Evolutionary conservation across 768 basidiomycete genomes (phyloP), one percentile per base, ranked within the genome.

Genomic region (Boletus sp.): DNA sequence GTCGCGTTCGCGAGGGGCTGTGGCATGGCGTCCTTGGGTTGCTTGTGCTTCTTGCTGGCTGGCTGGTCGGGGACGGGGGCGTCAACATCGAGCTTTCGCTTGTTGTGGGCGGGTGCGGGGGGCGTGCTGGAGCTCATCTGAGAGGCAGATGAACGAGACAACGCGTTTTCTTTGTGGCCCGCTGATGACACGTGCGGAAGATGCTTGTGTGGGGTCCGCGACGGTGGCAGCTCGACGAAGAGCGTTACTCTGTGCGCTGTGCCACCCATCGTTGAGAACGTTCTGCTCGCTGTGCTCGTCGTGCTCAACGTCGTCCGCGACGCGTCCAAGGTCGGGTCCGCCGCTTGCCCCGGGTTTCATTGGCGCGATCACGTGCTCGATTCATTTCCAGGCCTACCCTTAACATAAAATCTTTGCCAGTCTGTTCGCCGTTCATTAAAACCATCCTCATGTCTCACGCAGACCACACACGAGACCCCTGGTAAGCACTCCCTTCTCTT

Each of bases 391-490:
- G 10, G 30, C 73, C 72, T 66, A 54, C 70, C 73, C 74, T 75
- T 20, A 74, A 73, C 54, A 39, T 15, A 64, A 69, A 67, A 67
- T 58, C 58, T 66, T 61, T 42, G 41, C 47, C 28, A 15, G 28
- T 41, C 45, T 2, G 30, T 14, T 4, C 1, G 29, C 15, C n/a
- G 15, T 30, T 12, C 12, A 18, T 52, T 28, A 28, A 36, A 40
- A 39, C 7, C 29, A 32, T 30, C 50, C 56, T 56, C 68, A 94
- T 94, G 92, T 83, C 92, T 36, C 86, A 89, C 75, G 90, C 91
- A 67, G 94, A 96, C 76, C 94, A 95, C 76, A 92, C 93, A 54
- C 79, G 94, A 75, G 94, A 96, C 75, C 94, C 93, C 57, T 96
- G 94, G 93, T 89, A 36, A 15, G 8, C 30, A 10, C 46, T 4